Evolutionary conservation across 495 filamentous ascomycete genomes (phyloP).

Genomic region (Lophium mytilinum): DNA sequence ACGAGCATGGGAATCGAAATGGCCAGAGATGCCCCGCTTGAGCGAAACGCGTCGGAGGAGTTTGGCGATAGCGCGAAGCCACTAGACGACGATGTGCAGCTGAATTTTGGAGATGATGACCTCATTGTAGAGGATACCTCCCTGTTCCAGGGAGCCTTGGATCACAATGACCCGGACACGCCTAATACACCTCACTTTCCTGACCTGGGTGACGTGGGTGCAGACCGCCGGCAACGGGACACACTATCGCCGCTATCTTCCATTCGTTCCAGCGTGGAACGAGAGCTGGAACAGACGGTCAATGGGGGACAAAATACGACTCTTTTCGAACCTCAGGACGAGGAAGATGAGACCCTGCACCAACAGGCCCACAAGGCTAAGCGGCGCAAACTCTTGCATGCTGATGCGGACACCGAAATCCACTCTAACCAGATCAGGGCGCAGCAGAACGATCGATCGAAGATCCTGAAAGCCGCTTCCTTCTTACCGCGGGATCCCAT

Average conservation of each 20-base stretch:
- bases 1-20: constrained; percentile 60
- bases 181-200: constrained; percentile 10
- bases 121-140: neutral
- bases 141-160: constrained; percentile 1
- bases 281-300: constrained; percentile 48
- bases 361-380: constrained; percentile 59
- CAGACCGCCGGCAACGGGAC: constrained; percentile 43
- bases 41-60: constrained; percentile 52
- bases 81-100: constrained; percentile 35
- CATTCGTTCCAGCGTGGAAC: constrained; percentile 41
- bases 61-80: constrained; percentile 23
- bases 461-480: constrained; percentile 67
- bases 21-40: constrained; percentile 70
- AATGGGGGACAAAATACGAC: constrained; percentile 37
- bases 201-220: constrained; percentile 51
- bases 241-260: constrained; percentile 62
- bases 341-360: constrained; percentile 43
- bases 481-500: constrained; percentile 82
- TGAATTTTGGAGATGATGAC: constrained; percentile 47
- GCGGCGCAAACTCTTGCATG: constrained; percentile 64
- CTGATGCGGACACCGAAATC: constrained; percentile 58
- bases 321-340: constrained; percentile 43
- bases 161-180: constrained; percentile 42
- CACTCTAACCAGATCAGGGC: constrained; percentile 56
- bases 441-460: constrained; percentile 69